Evolutionary conservation across 352 stramenopile genomes (phyloP), one percentile per base, ranked within the genome.

Genomic region (Peronospora destructor): DNA sequence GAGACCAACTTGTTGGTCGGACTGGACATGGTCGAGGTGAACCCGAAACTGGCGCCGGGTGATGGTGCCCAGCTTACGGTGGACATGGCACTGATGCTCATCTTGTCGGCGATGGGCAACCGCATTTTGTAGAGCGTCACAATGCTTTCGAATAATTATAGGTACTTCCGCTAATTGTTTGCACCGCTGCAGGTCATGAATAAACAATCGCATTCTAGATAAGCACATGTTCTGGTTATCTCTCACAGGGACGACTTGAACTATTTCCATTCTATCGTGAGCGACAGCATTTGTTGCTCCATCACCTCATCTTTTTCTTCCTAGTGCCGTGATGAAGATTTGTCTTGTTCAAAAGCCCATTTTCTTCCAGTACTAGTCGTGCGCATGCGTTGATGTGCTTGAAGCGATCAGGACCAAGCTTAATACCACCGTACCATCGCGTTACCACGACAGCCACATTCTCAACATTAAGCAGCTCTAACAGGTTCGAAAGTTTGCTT

Each of bases 1-100:
- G 85, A 97, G 59, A 97, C 86, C 61, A 96, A 87, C 53, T 47
- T 88, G 46, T 64, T 94, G 21, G 72, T 71, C 59, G 80, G 86
- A 4, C 81, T 97, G 23, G 94, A 98, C 64, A 96, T 98, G 72
- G 94, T 98, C 5, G 94, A 98, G 71, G 73, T 98, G n/a, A 98
- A 98, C 72, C 76, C 87, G 30, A 89, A 63, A 42, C 68, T 98
- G 43, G 86, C 89, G 4, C 78, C 94, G 21, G 89, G 79, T 17
- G 60, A 77, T 26, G 91, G 91, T 9, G 91, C 88, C 17, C 72
- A 87, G 46, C 85, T 94, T 62, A 98, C 94, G 4, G 76, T 98
- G 49, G 89, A 97, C 63, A 85, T 98, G 61, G 91, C 87, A 40
- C 60, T 97, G 44, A 66, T 95, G 53, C 74, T 98, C 30, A 90